Evolutionary conservation across 305 asterid species (phyloP).

Genomic region (Nicotiana rustica): DNA sequence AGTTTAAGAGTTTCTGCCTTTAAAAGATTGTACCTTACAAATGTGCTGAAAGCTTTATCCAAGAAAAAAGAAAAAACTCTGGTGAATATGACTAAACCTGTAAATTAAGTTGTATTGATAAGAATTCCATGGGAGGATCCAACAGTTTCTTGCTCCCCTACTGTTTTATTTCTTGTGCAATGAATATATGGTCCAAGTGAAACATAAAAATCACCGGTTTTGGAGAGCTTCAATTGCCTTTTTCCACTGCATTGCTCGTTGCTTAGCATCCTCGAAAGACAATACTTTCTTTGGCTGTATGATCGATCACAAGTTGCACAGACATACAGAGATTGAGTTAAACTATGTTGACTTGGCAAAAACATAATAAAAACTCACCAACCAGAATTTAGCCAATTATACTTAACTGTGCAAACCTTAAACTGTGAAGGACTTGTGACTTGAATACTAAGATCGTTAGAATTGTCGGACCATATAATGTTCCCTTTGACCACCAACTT

Average conservation of each 20-base stretch:
- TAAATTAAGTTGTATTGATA: background rate
- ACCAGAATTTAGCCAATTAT: background rate
- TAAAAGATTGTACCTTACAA: background rate
- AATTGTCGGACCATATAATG: conserved; percentile 91
- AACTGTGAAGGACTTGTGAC: conserved; percentile 79
- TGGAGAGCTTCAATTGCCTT: conserved; percentile 93
- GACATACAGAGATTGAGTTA: background rate
- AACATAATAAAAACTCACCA: background rate
- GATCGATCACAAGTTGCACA: conserved; percentile 24
- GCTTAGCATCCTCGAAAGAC: conserved; percentile 89
- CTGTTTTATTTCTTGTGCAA: conserved; percentile 30
- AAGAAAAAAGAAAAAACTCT: background rate
- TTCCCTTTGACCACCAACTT: conserved; percentile 80
- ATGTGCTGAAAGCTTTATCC: background rate
- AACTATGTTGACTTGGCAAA: background rate
- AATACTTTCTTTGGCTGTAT: conserved; percentile 87
- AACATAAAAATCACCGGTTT: conserved; percentile 55
- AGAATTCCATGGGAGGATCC: conserved; percentile 19
- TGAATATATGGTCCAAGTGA: conserved; percentile 48
- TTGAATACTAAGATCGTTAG: conserved; percentile 86
- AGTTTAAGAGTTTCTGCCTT: background rate
- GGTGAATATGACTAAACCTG: background rate
- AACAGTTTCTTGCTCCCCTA: background rate
- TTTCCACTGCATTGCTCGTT: conserved; percentile 90
- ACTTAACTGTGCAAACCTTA: conserved; percentile 81